phyloP scores from a whole-genome alignment of 75 land plant species.

The Chamaecyparis obtusa region DNA sequence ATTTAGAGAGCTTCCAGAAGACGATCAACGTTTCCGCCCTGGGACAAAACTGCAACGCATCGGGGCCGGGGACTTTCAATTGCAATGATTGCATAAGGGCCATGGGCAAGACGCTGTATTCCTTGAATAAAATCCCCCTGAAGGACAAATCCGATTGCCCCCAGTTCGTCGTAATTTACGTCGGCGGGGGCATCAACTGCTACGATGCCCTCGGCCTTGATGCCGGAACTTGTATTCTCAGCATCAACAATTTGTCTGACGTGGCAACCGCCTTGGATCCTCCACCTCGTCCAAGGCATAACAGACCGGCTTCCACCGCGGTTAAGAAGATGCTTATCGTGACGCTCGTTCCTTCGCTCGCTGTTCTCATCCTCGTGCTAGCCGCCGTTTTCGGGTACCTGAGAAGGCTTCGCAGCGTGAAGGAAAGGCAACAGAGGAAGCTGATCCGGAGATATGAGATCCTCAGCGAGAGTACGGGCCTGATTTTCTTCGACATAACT shows the following conservation, averaged over 20 bases:
- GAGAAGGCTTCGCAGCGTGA: neutral
- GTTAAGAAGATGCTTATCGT: too few species aligned
- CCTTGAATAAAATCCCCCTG: neutral
- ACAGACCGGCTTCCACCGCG: neutral
- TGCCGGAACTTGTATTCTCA: neutral
- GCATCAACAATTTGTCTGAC: neutral
- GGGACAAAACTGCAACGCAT: neutral
- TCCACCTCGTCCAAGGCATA: neutral
- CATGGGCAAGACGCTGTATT: neutral
- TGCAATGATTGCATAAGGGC: neutral
- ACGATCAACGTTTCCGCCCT: neutral
- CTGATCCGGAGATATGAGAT: neutral
- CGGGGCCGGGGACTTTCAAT: too few species aligned
- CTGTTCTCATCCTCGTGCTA: neutral
- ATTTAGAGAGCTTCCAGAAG: neutral
- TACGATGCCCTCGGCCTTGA: neutral
- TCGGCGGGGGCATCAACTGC: too few species aligned
- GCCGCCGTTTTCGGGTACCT: neutral
- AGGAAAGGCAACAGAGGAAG: neutral
- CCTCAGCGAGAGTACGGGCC: neutral
- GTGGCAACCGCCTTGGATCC: neutral
- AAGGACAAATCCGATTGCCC: neutral
- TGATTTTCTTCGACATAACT: neutral
- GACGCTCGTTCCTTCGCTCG: too few species aligned
- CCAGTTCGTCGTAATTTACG: too few species aligned